A percentile compares a stretch with the other conserved stretches of the same genome.
Evolutionary conservation across 148 eudicot genomes (phyloP).

Genomic region (Silene latifolia): DNA sequence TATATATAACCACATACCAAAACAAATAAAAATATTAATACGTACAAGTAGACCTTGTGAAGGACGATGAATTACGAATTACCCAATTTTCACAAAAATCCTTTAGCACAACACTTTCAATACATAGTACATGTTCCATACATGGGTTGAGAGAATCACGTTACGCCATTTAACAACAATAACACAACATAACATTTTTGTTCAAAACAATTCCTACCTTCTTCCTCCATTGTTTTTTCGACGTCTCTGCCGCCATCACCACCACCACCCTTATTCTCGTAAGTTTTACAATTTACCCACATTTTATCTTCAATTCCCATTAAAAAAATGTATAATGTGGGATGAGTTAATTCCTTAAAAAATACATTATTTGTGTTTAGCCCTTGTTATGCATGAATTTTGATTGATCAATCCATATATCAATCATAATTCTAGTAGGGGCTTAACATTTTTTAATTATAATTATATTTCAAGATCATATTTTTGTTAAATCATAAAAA

Average conservation of each 20-base stretch:
- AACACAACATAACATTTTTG: background rate
- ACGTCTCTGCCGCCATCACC: conserved; percentile 16
- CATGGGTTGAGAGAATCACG: conserved; percentile 14
- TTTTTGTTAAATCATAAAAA: no score
- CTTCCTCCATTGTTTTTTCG: conserved; percentile 11
- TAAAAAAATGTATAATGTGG: background rate
- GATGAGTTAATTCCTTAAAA: background rate
- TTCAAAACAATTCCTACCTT: conserved; percentile 13
- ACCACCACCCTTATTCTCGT: conserved; percentile 8
- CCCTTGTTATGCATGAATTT: conserved; percentile 20
- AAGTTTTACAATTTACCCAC: conserved; percentile 6
- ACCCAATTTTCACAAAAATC: background rate
- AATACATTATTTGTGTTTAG: background rate
- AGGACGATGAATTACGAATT: background rate
- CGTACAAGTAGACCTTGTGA: no score
- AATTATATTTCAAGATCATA: background rate
- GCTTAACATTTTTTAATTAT: background rate
- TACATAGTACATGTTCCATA: background rate
- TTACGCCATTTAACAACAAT: conserved; percentile 20
- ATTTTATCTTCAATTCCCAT: background rate
- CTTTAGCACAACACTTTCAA: background rate
- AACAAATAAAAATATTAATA: background rate
- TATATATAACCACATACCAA: background rate
- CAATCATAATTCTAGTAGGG: conserved; percentile 26
- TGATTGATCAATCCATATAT: background rate